Evolutionary conservation across 1,284 basidiomycete species (phyloP).

Genomic region (Chalciporus piperatoides): DNA sequence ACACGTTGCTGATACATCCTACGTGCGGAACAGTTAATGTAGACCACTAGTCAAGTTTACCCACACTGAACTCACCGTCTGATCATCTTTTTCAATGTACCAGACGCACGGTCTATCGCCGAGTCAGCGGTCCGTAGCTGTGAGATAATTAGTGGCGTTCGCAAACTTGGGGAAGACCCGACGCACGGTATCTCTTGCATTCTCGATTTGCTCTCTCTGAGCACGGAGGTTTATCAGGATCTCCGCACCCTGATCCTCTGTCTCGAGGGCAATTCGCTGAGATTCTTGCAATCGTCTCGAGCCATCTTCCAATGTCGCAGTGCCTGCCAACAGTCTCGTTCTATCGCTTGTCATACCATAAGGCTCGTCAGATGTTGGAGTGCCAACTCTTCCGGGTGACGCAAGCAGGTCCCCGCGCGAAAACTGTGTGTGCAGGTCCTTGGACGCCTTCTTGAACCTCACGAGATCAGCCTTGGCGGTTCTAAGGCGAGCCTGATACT

Average conservation of each 20-base stretch:
- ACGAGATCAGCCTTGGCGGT: slow-evolving; percentile 70
- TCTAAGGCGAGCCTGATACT: slow-evolving; percentile 72
- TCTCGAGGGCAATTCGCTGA: slow-evolving; percentile 92
- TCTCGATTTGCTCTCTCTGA: slow-evolving; percentile 95
- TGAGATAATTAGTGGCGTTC: slow-evolving; percentile 10
- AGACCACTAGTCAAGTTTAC: slow-evolving; percentile 1
- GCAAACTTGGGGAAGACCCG: background rate
- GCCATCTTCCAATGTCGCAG: slow-evolving; percentile 72
- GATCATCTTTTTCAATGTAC: slow-evolving; percentile 75
- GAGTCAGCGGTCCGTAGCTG: slow-evolving; percentile 69
- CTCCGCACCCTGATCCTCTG: slow-evolving; percentile 92
- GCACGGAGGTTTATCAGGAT: slow-evolving; percentile 83
- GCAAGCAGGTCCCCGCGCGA: slow-evolving; percentile 59
- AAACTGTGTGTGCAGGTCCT: slow-evolving; percentile 56
- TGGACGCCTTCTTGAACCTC: slow-evolving; percentile 75
- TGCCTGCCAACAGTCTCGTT: slow-evolving; percentile 75
- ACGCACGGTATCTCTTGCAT: slow-evolving; percentile 84
- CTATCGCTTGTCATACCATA: slow-evolving; percentile 68
- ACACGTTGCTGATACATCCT: slow-evolving; percentile 83
- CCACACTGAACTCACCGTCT: slow-evolving; percentile 49
- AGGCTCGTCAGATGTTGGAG: slow-evolving; percentile 73
- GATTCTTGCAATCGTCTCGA: slow-evolving; percentile 83
- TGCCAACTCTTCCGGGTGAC: slow-evolving; percentile 41
- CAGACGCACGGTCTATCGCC: slow-evolving; percentile 69
- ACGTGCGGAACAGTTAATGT: slow-evolving; percentile 25